These are phyloP conservation scores for Dendrocalamus sinicus DNA, from an alignment of 176 grass and related monocot species.

Conservation along the genomic window DNA sequence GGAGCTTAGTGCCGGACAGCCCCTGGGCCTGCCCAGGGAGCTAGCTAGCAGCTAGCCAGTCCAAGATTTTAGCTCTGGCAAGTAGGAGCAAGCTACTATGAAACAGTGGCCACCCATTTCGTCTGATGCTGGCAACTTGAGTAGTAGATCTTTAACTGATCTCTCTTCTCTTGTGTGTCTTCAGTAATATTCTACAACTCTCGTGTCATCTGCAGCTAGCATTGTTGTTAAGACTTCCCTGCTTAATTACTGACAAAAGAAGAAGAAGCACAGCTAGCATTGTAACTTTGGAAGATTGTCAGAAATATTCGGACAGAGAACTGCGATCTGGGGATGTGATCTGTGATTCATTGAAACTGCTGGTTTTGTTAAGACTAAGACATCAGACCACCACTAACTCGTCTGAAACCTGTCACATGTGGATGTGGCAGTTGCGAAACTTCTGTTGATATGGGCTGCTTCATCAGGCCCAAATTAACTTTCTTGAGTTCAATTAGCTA, in stretches of 20 bases:
- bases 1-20: background rate
- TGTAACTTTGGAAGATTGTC: background rate
- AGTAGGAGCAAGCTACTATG: background rate
- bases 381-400: background rate
- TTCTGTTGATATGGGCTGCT: background rate
- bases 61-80: background rate
- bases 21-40: background rate
- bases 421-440: background rate
- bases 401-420: background rate
- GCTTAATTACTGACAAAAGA: background rate
- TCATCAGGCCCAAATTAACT: background rate
- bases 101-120: slow-evolving; percentile 36
- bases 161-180: too few relatives aligned
- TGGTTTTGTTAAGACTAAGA: background rate
- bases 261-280: background rate
- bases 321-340: background rate
- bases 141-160: background rate
- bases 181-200: background rate
- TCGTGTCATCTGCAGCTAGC: background rate
- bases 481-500: background rate
- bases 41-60: background rate
- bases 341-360: background rate
- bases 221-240: background rate
- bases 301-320: background rate
- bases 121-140: background rate